Percentiles rank a stretch among this genome's conserved stretches.
Conservation (phyloP, 805 yeast species). For the Debaryomyces castellii region DNA sequence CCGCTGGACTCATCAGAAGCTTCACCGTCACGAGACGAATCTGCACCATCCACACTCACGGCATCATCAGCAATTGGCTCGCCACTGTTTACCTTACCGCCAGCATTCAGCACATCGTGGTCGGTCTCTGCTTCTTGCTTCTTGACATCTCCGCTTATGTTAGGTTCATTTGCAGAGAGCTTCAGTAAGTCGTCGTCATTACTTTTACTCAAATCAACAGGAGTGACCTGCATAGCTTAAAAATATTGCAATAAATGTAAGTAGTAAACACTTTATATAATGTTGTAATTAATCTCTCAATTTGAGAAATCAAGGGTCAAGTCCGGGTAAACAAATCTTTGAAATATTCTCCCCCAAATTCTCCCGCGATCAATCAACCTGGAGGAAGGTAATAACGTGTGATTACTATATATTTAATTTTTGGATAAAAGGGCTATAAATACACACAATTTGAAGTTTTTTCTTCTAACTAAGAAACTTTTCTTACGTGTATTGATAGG, state of each 20-base stretch:
- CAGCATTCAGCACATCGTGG: neutral
- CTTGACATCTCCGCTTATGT: conserved; percentile 2
- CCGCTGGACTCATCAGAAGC: neutral
- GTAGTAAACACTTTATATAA: neutral
- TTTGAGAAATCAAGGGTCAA: neutral
- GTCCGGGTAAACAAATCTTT: neutral
- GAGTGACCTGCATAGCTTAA: conserved; percentile 4
- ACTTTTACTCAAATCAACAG: conserved; percentile 5
- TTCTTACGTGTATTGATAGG: neutral
- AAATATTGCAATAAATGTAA: neutral
- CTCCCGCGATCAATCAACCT: neutral
- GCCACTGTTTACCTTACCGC: neutral
- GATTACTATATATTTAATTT: too few relatives aligned
- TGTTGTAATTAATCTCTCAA: neutral
- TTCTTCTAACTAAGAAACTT: neutral
- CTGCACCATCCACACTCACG: neutral
- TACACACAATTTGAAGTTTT: neutral
- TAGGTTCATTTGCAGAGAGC: neutral
- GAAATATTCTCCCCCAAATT: neutral
- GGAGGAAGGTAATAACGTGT: neutral
- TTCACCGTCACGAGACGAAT: neutral
- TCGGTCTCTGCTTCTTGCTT: neutral
- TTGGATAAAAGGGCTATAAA: neutral
- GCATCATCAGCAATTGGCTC: neutral
- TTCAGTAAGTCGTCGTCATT: conserved; percentile 7